A percentile compares a stretch with the other conserved stretches of the same genome.
phyloP scores from a whole-genome alignment of 106 monocot species.

The Dioscorea dumetorum region DNA sequence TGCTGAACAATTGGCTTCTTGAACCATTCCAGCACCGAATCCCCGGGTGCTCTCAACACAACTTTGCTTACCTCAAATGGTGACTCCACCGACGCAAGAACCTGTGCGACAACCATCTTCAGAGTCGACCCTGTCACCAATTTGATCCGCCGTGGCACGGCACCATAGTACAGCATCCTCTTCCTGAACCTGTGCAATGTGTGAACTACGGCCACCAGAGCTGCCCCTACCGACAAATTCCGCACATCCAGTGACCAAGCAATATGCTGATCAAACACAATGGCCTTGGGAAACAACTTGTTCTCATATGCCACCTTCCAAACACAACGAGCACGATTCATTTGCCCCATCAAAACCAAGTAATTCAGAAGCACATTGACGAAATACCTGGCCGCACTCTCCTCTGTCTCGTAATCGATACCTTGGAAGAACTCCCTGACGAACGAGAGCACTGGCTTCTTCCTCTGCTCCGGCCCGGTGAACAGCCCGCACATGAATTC shows the following conservation, averaged over 20 bases:
- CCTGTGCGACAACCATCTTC: slow-evolving; percentile 81
- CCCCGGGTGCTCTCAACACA: slow-evolving; percentile 85
- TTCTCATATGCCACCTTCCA: slow-evolving; percentile 99
- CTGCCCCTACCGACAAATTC: slow-evolving; percentile 88
- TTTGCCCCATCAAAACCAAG: slow-evolving; percentile 92
- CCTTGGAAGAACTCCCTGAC: slow-evolving; percentile 97
- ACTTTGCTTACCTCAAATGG: slow-evolving; percentile 99
- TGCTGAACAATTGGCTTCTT: slow-evolving; percentile 97
- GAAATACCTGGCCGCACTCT: slow-evolving; percentile 76
- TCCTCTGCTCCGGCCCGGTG: slow-evolving; percentile 85
- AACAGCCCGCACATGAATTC: slow-evolving; percentile 84
- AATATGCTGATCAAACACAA: slow-evolving; percentile 97
- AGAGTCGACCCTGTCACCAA: slow-evolving; percentile 85
- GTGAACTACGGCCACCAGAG: slow-evolving; percentile 74
- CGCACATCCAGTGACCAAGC: slow-evolving; percentile 93
- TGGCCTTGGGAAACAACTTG: slow-evolving; percentile 95
- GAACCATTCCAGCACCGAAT: slow-evolving; percentile 90
- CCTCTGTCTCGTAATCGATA: slow-evolving; percentile 75
- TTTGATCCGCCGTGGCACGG: slow-evolving; percentile 84
- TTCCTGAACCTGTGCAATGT: slow-evolving; percentile 98
- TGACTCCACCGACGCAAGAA: slow-evolving; percentile 63
- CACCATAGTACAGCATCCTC: slow-evolving; percentile 96
- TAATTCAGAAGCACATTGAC: slow-evolving; percentile 93
- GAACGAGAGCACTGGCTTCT: slow-evolving; percentile 71
- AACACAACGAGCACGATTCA: slow-evolving; percentile 87